Evolutionary conservation across 805 yeast species (phyloP), one percentile per base, ranked within the genome.

Genomic region (Yarrowia bubula): DNA sequence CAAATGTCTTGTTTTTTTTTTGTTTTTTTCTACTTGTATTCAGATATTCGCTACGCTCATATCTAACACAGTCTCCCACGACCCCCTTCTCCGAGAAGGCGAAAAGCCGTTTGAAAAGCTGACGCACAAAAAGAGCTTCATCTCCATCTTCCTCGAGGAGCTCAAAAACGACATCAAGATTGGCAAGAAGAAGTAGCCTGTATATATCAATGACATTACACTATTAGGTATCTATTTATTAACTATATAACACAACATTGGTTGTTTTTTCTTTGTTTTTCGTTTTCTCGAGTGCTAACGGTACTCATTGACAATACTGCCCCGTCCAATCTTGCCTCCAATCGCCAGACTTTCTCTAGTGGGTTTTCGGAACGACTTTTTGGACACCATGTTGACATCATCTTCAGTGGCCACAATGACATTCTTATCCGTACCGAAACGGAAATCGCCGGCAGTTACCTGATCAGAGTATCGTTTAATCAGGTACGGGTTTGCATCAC

Each of bases 371-470:
- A 91, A 84, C 2, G 84, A 82, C 64, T 78, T 80, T 70, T 83
- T 84, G 65, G 83, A 83, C 6, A 86, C 86, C 83, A 90, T 80
- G 1, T 88, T 84, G 37, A 91, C 92, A 71, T 90, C 93, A 72
- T 90, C 85, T 65, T 85, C 86, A 68, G 87, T 77, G 1, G 96
- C 89, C 58, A 90, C 81, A 66, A 90, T 83, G 61, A 91, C 88
- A 62, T 87, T 84, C 70, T 83, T 81, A 68, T 86, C 86, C 17
- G 89, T 82, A 31, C 90, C 91, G 73, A 84, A 89, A 72, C 83
- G 83, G 82, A 91, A 92, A 72, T 88, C 87, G 71, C 90, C 93
- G 46, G 88, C 90, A 64, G 89, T 83, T 66, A 91, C 85, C 47
- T 82, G 77, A 47, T 83, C 82, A 22, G 79, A 76, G 73, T 88